Base-by-base conservation (phyloP, 805 yeast species). In the Yamadazyma paraphyllophila region DNA sequence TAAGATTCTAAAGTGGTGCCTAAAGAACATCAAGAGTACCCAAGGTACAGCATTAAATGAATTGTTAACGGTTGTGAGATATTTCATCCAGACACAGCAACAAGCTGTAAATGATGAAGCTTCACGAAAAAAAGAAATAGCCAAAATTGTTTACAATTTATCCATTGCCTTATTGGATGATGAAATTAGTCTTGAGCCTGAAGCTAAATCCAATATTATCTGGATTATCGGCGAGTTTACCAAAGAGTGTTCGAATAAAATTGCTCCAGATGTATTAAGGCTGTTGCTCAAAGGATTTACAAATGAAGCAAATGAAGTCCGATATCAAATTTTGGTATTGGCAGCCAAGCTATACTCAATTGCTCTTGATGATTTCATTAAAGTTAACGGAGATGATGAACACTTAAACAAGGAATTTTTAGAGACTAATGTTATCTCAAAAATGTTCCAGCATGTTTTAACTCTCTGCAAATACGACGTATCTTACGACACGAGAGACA, bases 171-270 rank as follows among this genome's bases (percentile, higher is more conserved):
- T 72, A 34, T 51, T 50, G 10, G 63, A 63, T 27, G 56, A 56
- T 7, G 35, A 12, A 7, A n/a, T 54, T 13, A 33, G 46, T 14
- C 44, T 65, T n/a, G 67, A 61, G 13, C 53, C 60, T 15, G 68
- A 63, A 13, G 95, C 98, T 0, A 80, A 82, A 52, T 89, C 96
- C 1, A 85, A 92, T 39, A 82, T 91, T 9, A 74, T 92, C 6
- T 94, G 98, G 98, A 73, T 92, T 8, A 77, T 92, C 43, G 97
- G 98, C 4, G 97, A 94, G 58, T 84, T 83, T 59, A 73, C 83
- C 0, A 59, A 53, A 26, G 55, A 57, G 9, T 60, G 62, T 15
- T 47, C 60, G 20, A 69, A 67, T 33, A 51, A 59, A 20, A 63
- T 87, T 41, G 83, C 91, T 3, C 91, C 95, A 0, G 97, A 92